These are phyloP conservation scores for Phalaenopsis equestris DNA, from an alignment of 106 monocot species.

Conservation along the genomic window DNA sequence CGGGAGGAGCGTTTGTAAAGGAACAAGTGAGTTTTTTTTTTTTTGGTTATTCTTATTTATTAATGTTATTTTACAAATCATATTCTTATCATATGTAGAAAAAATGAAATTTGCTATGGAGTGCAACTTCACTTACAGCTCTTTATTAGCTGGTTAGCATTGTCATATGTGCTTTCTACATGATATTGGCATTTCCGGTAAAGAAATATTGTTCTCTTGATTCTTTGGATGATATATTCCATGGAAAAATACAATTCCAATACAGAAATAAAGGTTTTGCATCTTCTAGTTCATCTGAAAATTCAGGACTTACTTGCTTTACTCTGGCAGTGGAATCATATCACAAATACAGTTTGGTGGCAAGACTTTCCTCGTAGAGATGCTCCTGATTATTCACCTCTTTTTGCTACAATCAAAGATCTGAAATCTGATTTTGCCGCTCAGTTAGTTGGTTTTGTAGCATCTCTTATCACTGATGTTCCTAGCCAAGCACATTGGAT, in stretches of 20 bases:
- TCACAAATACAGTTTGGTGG: slow-evolving; percentile 88
- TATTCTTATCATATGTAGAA: too few relatives aligned
- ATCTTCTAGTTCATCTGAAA: not conserved
- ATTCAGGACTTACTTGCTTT: not conserved
- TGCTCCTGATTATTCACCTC: slow-evolving; percentile 37
- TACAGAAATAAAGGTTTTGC: not conserved
- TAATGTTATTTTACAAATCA: too few relatives aligned
- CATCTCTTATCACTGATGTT: slow-evolving; percentile 64
- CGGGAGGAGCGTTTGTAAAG: too few relatives aligned
- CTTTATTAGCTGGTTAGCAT: not conserved
- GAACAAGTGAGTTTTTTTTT: too few relatives aligned
- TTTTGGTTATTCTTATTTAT: too few relatives aligned
- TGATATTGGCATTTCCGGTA: not conserved
- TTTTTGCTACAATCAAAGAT: slow-evolving; percentile 36
- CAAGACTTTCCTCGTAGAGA: slow-evolving; percentile 76
- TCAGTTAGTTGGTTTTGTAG: slow-evolving; percentile 63
- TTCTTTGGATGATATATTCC: not conserved
- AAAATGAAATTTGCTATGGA: too few relatives aligned
- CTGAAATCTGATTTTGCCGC: slow-evolving; percentile 59
- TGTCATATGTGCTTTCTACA: not conserved
- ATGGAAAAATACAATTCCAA: not conserved
- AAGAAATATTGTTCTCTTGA: not conserved
- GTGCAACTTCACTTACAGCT: too few relatives aligned
- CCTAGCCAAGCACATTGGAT: slow-evolving; percentile 82
- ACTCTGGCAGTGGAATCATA: slow-evolving; percentile 63